Conservation (phyloP, 1,284 basidiomycete genomes). For the Butyriboletus regius region DNA sequence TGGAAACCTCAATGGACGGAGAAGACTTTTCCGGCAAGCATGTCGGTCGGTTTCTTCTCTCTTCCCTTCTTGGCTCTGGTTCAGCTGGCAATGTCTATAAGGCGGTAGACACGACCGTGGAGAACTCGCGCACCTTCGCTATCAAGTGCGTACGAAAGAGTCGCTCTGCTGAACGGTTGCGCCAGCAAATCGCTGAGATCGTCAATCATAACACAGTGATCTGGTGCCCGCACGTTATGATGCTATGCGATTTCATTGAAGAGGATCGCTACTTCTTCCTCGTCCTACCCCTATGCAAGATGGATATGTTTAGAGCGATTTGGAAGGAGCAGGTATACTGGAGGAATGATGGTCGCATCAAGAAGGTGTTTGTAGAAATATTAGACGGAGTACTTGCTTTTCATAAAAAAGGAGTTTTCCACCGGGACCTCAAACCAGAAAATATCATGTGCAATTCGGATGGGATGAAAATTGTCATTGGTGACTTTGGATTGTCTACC, state of each 20-base stretch:
- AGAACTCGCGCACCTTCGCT: constrained; percentile 38
- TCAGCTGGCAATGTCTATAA: constrained; percentile 10
- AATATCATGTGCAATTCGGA: constrained; percentile 66
- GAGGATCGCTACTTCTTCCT: constrained; percentile 48
- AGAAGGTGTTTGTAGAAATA: constrained; percentile 61
- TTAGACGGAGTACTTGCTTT: constrained; percentile 71
- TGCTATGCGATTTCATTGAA: constrained; percentile 49
- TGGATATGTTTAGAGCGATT: constrained; percentile 48
- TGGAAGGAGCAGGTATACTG: constrained; percentile 40
- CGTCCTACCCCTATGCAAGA: constrained; percentile 56
- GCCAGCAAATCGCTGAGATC: constrained; percentile 54
- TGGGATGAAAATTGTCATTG: constrained; percentile 57
- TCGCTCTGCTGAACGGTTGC: constrained; percentile 41
- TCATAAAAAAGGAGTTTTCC: constrained; percentile 66
- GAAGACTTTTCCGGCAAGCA: constrained; percentile 9
- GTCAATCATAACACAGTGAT: constrained; percentile 48
- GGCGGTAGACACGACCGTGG: constrained; percentile 6
- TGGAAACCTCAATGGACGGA: neutral
- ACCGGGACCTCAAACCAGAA: constrained; percentile 85
- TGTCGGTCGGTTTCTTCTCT: constrained; percentile 11
- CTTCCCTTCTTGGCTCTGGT: constrained; percentile 8
- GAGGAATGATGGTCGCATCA: constrained; percentile 52
- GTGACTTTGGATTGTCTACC: constrained; percentile 82
- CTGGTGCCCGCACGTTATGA: constrained; percentile 46
- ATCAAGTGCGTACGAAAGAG: constrained; percentile 64